phyloP scores from a whole-genome alignment of 306 rosid genomes.

The Prinsepia uniflora region DNA sequence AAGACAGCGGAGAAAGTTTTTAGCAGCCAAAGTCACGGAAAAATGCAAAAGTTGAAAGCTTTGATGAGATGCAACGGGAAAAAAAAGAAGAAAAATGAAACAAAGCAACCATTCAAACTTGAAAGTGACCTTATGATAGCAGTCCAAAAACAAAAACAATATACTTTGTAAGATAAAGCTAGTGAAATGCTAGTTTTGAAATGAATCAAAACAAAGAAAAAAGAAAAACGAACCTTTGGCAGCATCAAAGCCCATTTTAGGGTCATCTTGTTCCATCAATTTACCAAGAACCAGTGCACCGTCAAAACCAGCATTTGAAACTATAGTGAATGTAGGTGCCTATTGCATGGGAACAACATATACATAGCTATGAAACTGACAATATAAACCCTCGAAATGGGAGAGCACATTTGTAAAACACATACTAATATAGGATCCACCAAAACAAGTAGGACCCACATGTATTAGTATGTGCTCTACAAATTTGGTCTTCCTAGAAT shows the following conservation, averaged over 20 bases:
- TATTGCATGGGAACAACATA: slow-evolving; percentile 25
- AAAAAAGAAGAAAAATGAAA: not conserved
- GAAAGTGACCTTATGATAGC: not conserved
- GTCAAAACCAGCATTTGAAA: slow-evolving; percentile 80
- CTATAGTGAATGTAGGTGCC: slow-evolving; percentile 79
- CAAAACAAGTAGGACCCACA: too few species aligned
- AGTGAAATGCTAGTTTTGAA: not conserved
- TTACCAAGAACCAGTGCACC: slow-evolving; percentile 69
- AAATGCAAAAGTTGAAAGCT: not conserved
- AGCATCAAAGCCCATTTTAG: slow-evolving; percentile 65
- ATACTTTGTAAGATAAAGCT: not conserved
- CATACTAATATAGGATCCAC: too few species aligned
- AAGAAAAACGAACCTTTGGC: slow-evolving; percentile 59
- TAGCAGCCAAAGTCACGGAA: not conserved
- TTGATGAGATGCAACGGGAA: not conserved
- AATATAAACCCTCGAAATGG: slow-evolving; percentile 9
- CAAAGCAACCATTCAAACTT: not conserved
- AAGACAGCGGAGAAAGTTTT: not conserved
- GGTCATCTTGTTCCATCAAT: slow-evolving; percentile 82
- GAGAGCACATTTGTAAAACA: too few species aligned
- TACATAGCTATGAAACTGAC: slow-evolving; percentile 22
- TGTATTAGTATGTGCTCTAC: too few species aligned
- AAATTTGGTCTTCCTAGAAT: too few species aligned
- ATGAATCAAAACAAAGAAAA: not conserved
- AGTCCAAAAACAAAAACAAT: not conserved